Percentiles rank a stretch among this genome's conserved stretches.
Conservation (phyloP, 208 protist genomes). For the Crithidia sp. region DNA sequence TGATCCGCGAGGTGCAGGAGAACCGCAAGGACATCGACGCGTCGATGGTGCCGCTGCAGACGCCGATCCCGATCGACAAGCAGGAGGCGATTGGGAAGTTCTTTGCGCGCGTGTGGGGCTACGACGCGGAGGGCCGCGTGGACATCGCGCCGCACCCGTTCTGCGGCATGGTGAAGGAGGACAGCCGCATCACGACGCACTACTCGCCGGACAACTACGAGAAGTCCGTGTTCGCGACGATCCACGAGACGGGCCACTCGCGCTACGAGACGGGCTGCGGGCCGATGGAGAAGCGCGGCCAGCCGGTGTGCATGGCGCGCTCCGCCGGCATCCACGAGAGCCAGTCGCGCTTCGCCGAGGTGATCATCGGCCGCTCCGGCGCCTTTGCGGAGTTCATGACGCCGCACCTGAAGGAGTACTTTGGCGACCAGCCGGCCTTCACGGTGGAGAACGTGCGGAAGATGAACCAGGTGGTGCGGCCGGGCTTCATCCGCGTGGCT, state of each 20-base stretch:
- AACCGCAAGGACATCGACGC: constrained; percentile 15
- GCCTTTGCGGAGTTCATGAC: not conserved
- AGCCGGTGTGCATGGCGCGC: not conserved
- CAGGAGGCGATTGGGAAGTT: not conserved
- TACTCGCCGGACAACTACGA: not conserved
- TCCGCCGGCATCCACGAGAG: not conserved
- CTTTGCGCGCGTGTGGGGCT: not conserved
- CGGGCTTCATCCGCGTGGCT: not conserved
- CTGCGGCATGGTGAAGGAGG: not conserved
- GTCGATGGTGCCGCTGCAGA: constrained; percentile 10
- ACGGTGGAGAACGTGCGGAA: not conserved
- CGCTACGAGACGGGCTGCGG: not conserved
- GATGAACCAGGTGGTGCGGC: not conserved
- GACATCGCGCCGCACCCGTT: not conserved
- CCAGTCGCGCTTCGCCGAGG: not conserved
- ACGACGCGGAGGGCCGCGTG: not conserved
- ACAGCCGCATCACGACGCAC: not conserved
- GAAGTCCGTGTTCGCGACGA: not conserved
- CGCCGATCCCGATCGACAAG: not conserved
- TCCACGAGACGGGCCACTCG: constrained; percentile 28
- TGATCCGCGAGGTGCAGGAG: constrained; percentile 13
- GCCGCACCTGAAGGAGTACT: not conserved
- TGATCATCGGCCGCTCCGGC: not conserved
- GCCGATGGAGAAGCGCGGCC: not conserved
- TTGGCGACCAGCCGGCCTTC: not conserved